phyloP scores from a whole-genome alignment of 352 stramenopile genomes.

The Aphanomyces astaci region DNA sequence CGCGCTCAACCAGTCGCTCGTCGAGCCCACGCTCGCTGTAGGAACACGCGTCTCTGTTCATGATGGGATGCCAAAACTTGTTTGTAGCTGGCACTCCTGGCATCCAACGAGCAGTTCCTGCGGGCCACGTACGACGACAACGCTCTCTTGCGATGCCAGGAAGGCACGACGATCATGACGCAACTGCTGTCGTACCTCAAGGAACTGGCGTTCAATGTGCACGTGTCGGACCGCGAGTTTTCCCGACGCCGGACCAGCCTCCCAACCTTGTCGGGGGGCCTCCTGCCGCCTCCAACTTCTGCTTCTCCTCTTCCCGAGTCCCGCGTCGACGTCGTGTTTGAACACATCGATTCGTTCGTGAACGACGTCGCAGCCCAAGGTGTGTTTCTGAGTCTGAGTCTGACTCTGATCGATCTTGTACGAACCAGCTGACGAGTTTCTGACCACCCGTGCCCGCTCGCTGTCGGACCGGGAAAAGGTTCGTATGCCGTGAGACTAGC shows the following conservation, averaged over 20 bases:
- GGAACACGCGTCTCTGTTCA: not conserved
- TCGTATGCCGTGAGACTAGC: not conserved
- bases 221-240: slow-evolving; percentile 38
- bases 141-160: slow-evolving; percentile 62
- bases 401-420: not conserved
- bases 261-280: not conserved
- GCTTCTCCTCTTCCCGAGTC: not conserved
- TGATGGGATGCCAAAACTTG: not conserved
- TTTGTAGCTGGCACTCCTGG: not conserved
- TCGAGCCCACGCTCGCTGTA: slow-evolving; percentile 74
- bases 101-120: slow-evolving; percentile 47
- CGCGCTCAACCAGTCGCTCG: slow-evolving; percentile 64
- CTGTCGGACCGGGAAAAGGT: slow-evolving; percentile 21
- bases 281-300: too few species aligned
- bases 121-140: slow-evolving; percentile 72
- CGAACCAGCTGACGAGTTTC: slow-evolving; percentile 9
- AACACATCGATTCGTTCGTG: slow-evolving; percentile 12
- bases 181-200: slow-evolving; percentile 68
- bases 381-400: not conserved
- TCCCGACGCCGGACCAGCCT: slow-evolving; percentile 12
- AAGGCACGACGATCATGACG: slow-evolving; percentile 61
- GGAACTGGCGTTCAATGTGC: slow-evolving; percentile 60
- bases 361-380: slow-evolving; percentile 11
- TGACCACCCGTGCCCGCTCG: not conserved
- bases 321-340: slow-evolving; percentile 1